Percentiles rank a stretch among this genome's conserved stretches.
phyloP scores from a whole-genome alignment of 768 basidiomycete species.

The Pleurotus platypus region DNA sequence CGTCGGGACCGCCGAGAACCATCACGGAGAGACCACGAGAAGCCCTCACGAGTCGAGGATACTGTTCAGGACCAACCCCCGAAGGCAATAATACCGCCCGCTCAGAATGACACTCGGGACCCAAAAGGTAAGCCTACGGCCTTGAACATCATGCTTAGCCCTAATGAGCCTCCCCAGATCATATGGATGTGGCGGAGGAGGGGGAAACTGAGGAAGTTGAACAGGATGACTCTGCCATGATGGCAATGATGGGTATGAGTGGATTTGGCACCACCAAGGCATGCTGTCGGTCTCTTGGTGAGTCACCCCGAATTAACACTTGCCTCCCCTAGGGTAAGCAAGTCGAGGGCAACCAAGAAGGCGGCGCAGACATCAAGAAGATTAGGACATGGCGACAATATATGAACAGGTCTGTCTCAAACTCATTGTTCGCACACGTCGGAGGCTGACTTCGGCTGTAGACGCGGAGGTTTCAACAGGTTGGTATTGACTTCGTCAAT shows the following conservation, averaged over 20 bases:
- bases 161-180: conserved; percentile 4
- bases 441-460: conserved; percentile 22
- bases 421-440: background rate
- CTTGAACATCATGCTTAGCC: conserved; percentile 9
- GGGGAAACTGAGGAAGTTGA: conserved; percentile 52
- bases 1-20: conserved; percentile 20
- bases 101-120: conserved; percentile 14
- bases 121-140: conserved; percentile 12
- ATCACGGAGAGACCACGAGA: conserved; percentile 30
- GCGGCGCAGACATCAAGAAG: conserved; percentile 66
- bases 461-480: conserved; percentile 87
- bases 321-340: conserved; percentile 57
- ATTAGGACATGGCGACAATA: conserved; percentile 94
- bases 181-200: conserved; percentile 26
- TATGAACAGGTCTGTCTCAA: conserved; percentile 85
- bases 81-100: conserved; percentile 20
- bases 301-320: background rate
- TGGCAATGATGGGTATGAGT: conserved; percentile 83
- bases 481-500: conserved; percentile 18
- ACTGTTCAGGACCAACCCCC: conserved; percentile 17
- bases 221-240: conserved; percentile 78
- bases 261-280: conserved; percentile 94
- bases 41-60: conserved; percentile 19
- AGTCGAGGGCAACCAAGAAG: conserved; percentile 82
- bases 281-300: conserved; percentile 11